These are phyloP conservation scores for Xylaria intraflava DNA, from an alignment of 495 filamentous ascomycete genomes.

Conservation along the genomic window DNA sequence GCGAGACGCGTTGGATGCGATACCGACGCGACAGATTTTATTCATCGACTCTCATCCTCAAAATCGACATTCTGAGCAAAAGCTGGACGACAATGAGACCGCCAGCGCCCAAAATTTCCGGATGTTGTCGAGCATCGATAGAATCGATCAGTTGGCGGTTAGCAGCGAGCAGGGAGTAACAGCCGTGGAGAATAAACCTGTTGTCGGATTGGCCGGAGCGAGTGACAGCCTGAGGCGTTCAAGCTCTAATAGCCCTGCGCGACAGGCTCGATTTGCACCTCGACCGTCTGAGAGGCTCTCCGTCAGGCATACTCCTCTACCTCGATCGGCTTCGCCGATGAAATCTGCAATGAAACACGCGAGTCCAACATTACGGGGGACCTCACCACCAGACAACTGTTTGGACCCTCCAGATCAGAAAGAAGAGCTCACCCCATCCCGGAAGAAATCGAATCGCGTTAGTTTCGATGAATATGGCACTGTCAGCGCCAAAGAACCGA, in stretches of 20 bases:
- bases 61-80: background rate
- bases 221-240: slow-evolving; percentile 17
- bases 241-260: slow-evolving; percentile 34
- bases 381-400: slow-evolving; percentile 36
- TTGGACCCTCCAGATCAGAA: slow-evolving; percentile 29
- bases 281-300: slow-evolving; percentile 39
- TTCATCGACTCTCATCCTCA: slow-evolving; percentile 1
- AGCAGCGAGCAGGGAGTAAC: slow-evolving; percentile 5
- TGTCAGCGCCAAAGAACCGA: slow-evolving; percentile 53
- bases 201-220: slow-evolving; percentile 15
- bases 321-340: slow-evolving; percentile 72
- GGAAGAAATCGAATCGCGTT: slow-evolving; percentile 68
- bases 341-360: slow-evolving; percentile 78
- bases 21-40: slow-evolving; percentile 27
- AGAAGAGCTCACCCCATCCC: slow-evolving; percentile 51
- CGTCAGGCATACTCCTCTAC: slow-evolving; percentile 68
- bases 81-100: background rate
- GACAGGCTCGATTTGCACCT: slow-evolving; percentile 68
- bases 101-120: background rate
- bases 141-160: background rate
- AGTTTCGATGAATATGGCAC: slow-evolving; percentile 72
- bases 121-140: background rate
- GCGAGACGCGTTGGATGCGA: slow-evolving; percentile 26
- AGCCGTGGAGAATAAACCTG: slow-evolving; percentile 16
- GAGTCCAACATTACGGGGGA: slow-evolving; percentile 45